Evolutionary conservation across 768 basidiomycete species (phyloP), one percentile per base, ranked within the genome.

Genomic region (Pisolithus microcarpus): DNA sequence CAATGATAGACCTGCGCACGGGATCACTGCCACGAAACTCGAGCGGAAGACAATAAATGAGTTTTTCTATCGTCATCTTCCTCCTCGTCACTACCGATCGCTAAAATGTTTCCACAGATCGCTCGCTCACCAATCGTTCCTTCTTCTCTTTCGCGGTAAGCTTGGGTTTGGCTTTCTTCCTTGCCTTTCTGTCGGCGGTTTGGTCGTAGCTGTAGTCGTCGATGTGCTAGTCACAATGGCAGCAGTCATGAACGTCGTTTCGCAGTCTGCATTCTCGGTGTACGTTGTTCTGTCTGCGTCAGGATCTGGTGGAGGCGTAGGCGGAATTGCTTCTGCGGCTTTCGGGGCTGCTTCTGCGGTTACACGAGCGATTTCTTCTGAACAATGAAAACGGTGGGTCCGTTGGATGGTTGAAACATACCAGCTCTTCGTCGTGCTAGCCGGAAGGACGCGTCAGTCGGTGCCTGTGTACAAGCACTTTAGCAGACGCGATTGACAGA

Each of bases 11-110:
- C n/a, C 19, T 72, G 21, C 85, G 49, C 61, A 90, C 91, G 2
- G 87, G 85, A 67, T 95, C 90, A 56, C 75, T 85, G 8, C 93
- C 93, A 21, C 93, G 79, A 64, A 92, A 97, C 66, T 95, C 93
- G 10, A 97, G 74, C 0, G 93, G 93, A 36, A 95, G 72, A 49
- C 78, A 80, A 24, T 82, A 76, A 15, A 93, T 76, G 15, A 89
- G 77, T 52, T 79, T 80, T 55, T 92, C 90, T 30, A 85, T 70
- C 46, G 77, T 76, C 54, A 84, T 62, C 79, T 84, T 46, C 3
- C 21, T 23, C 48, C 28, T 39, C 9, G 15, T 43, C 23, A 31
- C 3, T 21, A 1, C 36, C 28, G 26, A 24, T 13, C n/a, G 2
- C 24, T 45, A 21, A 31, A 31, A 36, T 3, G 6, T 9, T 11